A percentile compares a stretch with the other conserved stretches of the same genome.
phyloP scores from a whole-genome alignment of 2,329 filamentous ascomycete genomes.

The Paracorniculantispora psalliotae region DNA sequence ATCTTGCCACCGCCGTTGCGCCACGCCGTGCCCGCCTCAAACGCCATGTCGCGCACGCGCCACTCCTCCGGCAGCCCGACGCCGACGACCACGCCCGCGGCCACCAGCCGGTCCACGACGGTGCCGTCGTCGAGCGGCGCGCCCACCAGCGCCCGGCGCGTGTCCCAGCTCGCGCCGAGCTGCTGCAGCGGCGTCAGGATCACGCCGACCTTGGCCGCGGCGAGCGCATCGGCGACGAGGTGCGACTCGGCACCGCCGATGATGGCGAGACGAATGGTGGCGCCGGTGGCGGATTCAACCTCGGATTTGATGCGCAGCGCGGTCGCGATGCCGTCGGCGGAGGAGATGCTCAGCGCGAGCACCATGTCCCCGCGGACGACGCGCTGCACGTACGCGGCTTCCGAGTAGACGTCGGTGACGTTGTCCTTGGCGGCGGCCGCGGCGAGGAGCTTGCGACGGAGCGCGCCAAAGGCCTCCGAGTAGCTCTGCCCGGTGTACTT shows the following conservation, averaged over 20 bases:
- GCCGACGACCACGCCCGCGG: conserved; percentile 53
- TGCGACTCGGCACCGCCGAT: conserved; percentile 60
- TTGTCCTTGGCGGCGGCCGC: conserved; percentile 37
- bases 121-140: conserved; percentile 64
- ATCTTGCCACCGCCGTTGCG: conserved; percentile 52
- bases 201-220: conserved; percentile 51
- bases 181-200: conserved; percentile 56
- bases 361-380: conserved; percentile 51
- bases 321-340: conserved; percentile 57
- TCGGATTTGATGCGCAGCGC: conserved; percentile 54
- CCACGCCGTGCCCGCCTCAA: conserved; percentile 56
- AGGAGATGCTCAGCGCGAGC: conserved; percentile 55
- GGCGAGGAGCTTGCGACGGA: conserved; percentile 50
- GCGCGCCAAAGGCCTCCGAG: conserved; percentile 46
- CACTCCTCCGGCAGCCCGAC: conserved; percentile 59
- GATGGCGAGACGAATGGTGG: conserved; percentile 47
- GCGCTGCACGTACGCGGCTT: conserved; percentile 45
- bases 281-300: conserved; percentile 38
- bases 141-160: conserved; percentile 56
- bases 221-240: conserved; percentile 54
- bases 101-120: conserved; percentile 50
- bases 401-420: conserved; percentile 39
- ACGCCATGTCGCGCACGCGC: conserved; percentile 53
- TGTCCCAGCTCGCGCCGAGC: conserved; percentile 53
- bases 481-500: conserved; percentile 44